phyloP scores from a whole-genome alignment of 495 filamentous ascomycete genomes.

The Staphylotrichum longicolle region DNA sequence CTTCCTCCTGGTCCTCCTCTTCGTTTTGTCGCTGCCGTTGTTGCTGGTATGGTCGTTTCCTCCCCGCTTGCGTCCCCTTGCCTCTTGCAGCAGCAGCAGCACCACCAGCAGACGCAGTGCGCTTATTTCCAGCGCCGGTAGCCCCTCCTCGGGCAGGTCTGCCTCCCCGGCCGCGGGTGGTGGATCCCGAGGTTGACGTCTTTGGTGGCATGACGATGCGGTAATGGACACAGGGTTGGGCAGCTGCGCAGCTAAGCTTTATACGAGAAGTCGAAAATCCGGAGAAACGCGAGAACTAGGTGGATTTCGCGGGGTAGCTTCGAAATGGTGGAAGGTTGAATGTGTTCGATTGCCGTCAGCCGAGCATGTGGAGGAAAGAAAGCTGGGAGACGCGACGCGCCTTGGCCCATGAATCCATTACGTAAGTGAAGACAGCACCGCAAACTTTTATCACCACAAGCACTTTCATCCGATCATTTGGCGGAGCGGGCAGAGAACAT shows the following conservation, averaged over 20 bases:
- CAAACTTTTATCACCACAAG: not conserved
- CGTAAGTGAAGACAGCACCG: not conserved
- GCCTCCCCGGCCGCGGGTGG: constrained; percentile 6
- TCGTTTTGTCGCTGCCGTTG: not conserved
- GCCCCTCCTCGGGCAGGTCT: not conserved
- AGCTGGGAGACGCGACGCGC: not conserved
- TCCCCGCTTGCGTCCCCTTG: not conserved
- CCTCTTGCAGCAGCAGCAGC: not conserved
- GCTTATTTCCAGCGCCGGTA: not conserved
- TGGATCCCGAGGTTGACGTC: constrained; percentile 4
- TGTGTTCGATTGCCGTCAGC: too few relatives aligned
- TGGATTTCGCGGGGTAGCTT: too few relatives aligned
- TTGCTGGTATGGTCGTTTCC: not conserved
- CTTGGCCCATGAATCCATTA: not conserved
- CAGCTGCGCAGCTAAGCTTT: too few relatives aligned
- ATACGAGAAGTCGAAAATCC: too few relatives aligned
- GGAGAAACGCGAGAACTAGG: too few relatives aligned
- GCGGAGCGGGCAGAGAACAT: not conserved
- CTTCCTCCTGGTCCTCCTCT: not conserved
- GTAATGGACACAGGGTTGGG: too few relatives aligned
- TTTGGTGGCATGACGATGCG: constrained; percentile 22
- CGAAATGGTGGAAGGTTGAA: too few relatives aligned
- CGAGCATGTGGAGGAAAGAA: too few relatives aligned
- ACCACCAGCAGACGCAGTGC: not conserved
- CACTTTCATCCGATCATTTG: not conserved